Evolutionary conservation across 1,284 basidiomycete genomes (phyloP).

Genomic region (Sanguinoderma infundibulare): DNA sequence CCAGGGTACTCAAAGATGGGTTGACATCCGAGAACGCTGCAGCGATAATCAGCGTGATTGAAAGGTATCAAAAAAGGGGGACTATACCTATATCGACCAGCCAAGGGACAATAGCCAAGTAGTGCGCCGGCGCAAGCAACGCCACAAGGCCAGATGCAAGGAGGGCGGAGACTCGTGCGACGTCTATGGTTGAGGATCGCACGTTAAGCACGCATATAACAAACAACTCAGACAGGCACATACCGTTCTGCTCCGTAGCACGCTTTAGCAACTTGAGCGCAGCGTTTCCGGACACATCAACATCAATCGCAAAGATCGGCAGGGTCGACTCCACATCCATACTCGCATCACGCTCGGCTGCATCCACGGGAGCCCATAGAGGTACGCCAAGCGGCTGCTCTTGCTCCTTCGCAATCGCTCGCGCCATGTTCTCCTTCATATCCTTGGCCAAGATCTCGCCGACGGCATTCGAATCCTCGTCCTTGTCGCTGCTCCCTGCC

Average conservation of each 20-base stretch:
- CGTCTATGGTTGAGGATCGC: conserved; percentile 38
- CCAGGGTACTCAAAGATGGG: conserved; percentile 1
- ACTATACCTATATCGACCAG: conserved; percentile 29
- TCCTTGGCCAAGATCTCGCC: conserved; percentile 46
- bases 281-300: conserved; percentile 8
- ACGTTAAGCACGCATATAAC: background rate
- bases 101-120: conserved; percentile 28
- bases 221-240: conserved; percentile 14
- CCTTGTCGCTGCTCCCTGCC: conserved; percentile 10
- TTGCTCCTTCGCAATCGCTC: conserved; percentile 40
- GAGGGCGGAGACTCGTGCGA: conserved; percentile 40
- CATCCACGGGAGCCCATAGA: conserved; percentile 22
- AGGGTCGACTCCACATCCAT: conserved; percentile 21
- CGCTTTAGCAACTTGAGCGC: conserved; percentile 35
- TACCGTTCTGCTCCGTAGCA: conserved; percentile 43
- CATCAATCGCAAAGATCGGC: conserved; percentile 13
- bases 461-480: conserved; percentile 44
- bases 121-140: conserved; percentile 14
- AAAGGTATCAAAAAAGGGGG: background rate
- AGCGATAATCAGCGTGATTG: background rate
- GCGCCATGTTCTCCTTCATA: conserved; percentile 33
- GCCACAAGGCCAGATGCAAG: conserved; percentile 37
- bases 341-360: conserved; percentile 11
- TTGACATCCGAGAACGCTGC: conserved; percentile 16
- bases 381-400: conserved; percentile 43